Base-by-base conservation (phyloP, 164 flowering plant species). In the Protea cynaroides region DNA sequence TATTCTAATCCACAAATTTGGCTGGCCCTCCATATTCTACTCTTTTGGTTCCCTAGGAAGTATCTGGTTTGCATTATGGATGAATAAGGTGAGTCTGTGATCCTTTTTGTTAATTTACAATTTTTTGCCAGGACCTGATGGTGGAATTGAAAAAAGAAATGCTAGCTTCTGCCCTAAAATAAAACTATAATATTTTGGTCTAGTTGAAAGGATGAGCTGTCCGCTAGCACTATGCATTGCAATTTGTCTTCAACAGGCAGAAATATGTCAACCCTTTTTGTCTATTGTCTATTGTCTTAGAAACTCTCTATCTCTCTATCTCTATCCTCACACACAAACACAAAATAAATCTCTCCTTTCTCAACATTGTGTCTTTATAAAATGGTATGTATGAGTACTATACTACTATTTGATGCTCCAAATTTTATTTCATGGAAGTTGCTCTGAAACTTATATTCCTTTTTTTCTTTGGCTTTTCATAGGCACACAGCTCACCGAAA, bases 11-110 rank as follows among this genome's bases (percentile, higher is more conserved):
- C 86, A 91, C 34, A 86, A 82, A 12, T 89, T 85, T 75, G 96
- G 96, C 25, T 94, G 99, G 99, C 86, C 99, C 61, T 94, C 99
- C 58, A 96, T 94, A 19, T 94, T 94, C 72, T 94, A 86, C 68
- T 80, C 92, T 10, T 94, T 91, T 79, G 99, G 99, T 36, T 94
- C 97, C 66, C 94, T 94, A 64, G 99, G 99, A 69, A 88, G 85
- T 66, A 66, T 94, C 60, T 94, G 99, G 99, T 83, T 94, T 79
- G 92, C 92, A 59, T 56, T 94, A 55, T 94, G 99, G 97, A 70
- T 77, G 65, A 85, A 68, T 68, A 89, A 89, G 71, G 99, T 89
- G 80, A 74, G 84, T 71, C 22, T 56, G 25, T 49, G 21, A 56
- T 51, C 53, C 38, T 68, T 14, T 7, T 57, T 50, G 22, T 60